Evolutionary conservation across 768 basidiomycete genomes (phyloP).

Genomic region (Lactarius indigo): DNA sequence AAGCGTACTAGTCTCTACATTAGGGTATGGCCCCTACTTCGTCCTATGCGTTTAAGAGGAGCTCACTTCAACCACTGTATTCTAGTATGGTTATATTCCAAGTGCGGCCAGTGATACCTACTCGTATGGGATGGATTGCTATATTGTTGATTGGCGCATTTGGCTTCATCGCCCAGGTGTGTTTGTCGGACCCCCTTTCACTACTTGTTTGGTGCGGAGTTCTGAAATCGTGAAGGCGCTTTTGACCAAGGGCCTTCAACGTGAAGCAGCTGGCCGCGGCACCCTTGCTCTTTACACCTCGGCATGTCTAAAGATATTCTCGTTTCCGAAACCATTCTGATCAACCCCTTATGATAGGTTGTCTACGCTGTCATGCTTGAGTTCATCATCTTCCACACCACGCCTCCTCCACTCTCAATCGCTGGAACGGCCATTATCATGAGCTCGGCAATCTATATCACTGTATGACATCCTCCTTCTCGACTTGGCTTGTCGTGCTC

Average conservation of each 20-base stretch:
- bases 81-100: conserved; percentile 43
- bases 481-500: not conserved
- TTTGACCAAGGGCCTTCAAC: conserved; percentile 58
- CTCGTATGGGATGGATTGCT: conserved; percentile 41
- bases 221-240: conserved; percentile 38
- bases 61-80: not conserved
- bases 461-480: conserved; percentile 40
- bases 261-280: conserved; percentile 62
- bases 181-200: not conserved
- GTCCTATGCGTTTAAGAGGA: not conserved
- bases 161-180: conserved; percentile 46
- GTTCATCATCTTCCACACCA: conserved; percentile 56
- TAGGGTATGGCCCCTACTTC: conserved; percentile 28
- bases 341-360: conserved; percentile 38
- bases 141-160: conserved; percentile 50
- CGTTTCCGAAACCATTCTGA: not conserved
- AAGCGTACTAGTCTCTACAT: conserved; percentile 42
- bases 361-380: conserved; percentile 69
- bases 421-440: conserved; percentile 66
- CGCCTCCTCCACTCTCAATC: conserved; percentile 56
- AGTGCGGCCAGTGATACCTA: conserved; percentile 46
- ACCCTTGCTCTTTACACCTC: conserved; percentile 59
- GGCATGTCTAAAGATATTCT: conserved; percentile 31
- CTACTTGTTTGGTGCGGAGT: not conserved
- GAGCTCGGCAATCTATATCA: conserved; percentile 58